These are phyloP conservation scores for Kondoa malvinella DNA, from an alignment of 768 basidiomycete species.

Conservation along the genomic window DNA sequence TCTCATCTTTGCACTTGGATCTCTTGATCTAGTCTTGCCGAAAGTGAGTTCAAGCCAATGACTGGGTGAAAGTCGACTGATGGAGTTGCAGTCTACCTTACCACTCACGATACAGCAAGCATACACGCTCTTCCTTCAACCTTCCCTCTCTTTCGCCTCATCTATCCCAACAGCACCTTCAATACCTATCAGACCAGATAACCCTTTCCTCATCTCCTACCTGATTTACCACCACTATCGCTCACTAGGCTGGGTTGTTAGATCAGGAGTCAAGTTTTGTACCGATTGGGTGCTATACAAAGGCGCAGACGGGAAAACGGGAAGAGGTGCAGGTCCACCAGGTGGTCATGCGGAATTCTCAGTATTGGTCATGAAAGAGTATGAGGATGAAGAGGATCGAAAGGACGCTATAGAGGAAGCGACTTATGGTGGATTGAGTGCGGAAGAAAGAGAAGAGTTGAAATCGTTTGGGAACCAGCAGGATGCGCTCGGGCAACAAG, in stretches of 20 bases:
- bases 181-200: slow-evolving; percentile 45
- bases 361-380: slow-evolving; percentile 41
- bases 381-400: neutral
- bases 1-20: slow-evolving; percentile 24
- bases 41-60: neutral
- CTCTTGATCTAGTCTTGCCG: slow-evolving; percentile 11
- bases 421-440: neutral
- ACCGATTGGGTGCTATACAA: slow-evolving; percentile 88
- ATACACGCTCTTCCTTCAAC: neutral
- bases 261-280: slow-evolving; percentile 92
- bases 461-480: neutral
- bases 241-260: slow-evolving; percentile 91
- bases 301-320: slow-evolving; percentile 13
- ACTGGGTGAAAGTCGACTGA: neutral
- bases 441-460: neutral
- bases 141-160: neutral
- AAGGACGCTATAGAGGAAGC: slow-evolving; percentile 11
- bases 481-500: slow-evolving; percentile 7
- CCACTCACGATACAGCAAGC: neutral
- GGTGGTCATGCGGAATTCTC: slow-evolving; percentile 91
- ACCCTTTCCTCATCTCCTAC: slow-evolving; percentile 81
- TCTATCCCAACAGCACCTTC: slow-evolving; percentile 47
- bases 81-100: neutral
- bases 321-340: slow-evolving; percentile 53
- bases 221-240: slow-evolving; percentile 85